Evolutionary conservation across 768 basidiomycete genomes (phyloP), one percentile per base, ranked within the genome.

Genomic region (Naematelia encephala): DNA sequence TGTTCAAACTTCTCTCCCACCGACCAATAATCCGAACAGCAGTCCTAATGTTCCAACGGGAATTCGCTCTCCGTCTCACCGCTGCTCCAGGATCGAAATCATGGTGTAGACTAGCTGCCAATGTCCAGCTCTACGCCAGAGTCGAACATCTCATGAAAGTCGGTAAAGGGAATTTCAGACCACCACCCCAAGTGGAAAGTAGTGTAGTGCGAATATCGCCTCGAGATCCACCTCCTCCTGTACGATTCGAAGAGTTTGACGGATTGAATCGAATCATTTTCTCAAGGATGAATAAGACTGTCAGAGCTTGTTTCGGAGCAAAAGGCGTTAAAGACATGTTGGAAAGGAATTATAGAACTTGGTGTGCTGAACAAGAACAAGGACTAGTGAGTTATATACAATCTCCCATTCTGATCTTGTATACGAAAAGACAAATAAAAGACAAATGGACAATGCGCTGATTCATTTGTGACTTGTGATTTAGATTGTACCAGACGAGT

Each of bases 21-120:
- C 88, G 96, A 1, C 96, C 96, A 0, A 81, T 97, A 45, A 91
- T 89, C 75, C 90, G 94, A 23, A 85, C 89, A 57, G 90, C 91
- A 29, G 91, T 99, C 62, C 88, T 99, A 80, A 99, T 99, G 96
- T 99, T 99, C 81, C 96, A 99, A 79, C 88, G 92, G 56, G 96
- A 99, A 78, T 99, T 99, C 71, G 96, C 96, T 0, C 82, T 93
- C 61, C 87, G 96, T 1, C 84, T 99, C 11, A 86, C 89, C 43
- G 94, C 94, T 2, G 82, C 84, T 22, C 91, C 96, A 0, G 86
- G 86, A 5, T 86, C 89, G 2, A 80, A 84, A 4, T 80, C 94
- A 4, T 99, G 96, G 96, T 96, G 91, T 51, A 84, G 96, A 43
- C 80, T 99, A 19, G 90, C 89, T 16, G 94, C 91, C 19, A 98